A percentile compares a stretch with the other conserved stretches of the same genome.
These are phyloP conservation scores for Cairneyella variabilis DNA, from an alignment of 495 filamentous ascomycete species.

Conservation along the genomic window DNA sequence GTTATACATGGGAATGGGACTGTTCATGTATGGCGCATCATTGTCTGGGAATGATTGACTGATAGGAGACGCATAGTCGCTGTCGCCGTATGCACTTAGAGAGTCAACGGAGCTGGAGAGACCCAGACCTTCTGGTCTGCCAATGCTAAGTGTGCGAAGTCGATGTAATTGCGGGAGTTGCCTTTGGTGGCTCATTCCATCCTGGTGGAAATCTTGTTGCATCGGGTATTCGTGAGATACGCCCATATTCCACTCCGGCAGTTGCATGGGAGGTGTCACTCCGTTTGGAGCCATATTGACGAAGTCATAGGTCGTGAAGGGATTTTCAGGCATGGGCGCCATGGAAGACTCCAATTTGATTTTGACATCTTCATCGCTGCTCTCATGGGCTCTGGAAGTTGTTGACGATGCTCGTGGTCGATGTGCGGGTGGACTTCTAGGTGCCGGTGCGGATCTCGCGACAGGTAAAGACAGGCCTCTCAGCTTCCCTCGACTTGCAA, in stretches of 20 bases:
- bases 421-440: conserved; percentile 22
- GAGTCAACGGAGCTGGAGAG: conserved; percentile 46
- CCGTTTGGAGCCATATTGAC: conserved; percentile 42
- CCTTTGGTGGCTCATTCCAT: conserved; percentile 22
- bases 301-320: conserved; percentile 44
- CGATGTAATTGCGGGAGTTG: conserved; percentile 25
- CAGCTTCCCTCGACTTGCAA: conserved; percentile 94
- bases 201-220: conserved; percentile 18
- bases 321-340: conserved; percentile 13
- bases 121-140: conserved; percentile 17
- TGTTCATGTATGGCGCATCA: conserved; percentile 46
- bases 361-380: conserved; percentile 20
- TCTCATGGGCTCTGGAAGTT: conserved; percentile 15
- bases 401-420: conserved; percentile 20
- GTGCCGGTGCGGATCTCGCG: conserved; percentile 62
- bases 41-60: conserved; percentile 46
- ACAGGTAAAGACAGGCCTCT: conserved; percentile 84
- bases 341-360: conserved; percentile 24
- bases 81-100: conserved; percentile 40
- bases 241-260: conserved; percentile 23
- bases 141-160: conserved; percentile 22
- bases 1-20: conserved; percentile 49
- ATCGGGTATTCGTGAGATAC: conserved; percentile 21
- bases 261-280: conserved; percentile 23
- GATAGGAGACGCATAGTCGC: conserved; percentile 51